Percentiles rank a stretch among this genome's conserved stretches.
These are phyloP conservation scores for Alnus glutinosa DNA, from an alignment of 306 rosid genomes.

Conservation along the genomic window DNA sequence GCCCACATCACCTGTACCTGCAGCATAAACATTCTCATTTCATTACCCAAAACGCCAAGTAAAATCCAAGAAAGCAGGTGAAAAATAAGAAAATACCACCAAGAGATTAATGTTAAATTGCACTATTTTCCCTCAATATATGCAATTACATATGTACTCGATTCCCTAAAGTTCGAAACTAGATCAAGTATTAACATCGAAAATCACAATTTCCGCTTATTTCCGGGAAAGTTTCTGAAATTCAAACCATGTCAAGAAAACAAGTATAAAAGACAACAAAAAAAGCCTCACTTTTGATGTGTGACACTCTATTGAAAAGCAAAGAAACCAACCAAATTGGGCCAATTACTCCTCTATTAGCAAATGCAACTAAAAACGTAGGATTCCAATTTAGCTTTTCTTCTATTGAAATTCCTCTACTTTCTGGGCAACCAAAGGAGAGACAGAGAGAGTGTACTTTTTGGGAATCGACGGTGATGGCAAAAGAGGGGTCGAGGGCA, in stretches of 20 bases:
- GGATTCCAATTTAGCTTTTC: not conserved
- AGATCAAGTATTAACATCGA: conserved; percentile 11
- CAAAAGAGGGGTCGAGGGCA: conserved; percentile 70
- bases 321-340: not conserved
- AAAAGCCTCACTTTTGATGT: not conserved
- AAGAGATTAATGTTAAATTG: not conserved
- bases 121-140: not conserved
- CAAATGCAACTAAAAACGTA: not conserved
- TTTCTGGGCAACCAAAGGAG: not conserved
- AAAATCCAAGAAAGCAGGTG: not conserved
- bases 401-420: not conserved
- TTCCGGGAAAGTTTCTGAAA: not conserved
- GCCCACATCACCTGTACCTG: conserved; percentile 92
- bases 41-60: conserved; percentile 1
- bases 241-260: not conserved
- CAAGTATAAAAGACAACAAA: no score
- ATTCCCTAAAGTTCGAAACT: conserved; percentile 2
- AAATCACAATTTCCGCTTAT: not conserved
- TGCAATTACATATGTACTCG: not conserved
- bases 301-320: not conserved
- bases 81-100: not conserved
- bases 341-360: not conserved
- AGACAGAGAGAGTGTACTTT: conserved; percentile 36
- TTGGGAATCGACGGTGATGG: conserved; percentile 65
- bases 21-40: conserved; percentile 7